Evolutionary conservation across 371 early-diverging fungal species (phyloP), one percentile per base, ranked within the genome.

Genomic region (Mortierella sp.): DNA sequence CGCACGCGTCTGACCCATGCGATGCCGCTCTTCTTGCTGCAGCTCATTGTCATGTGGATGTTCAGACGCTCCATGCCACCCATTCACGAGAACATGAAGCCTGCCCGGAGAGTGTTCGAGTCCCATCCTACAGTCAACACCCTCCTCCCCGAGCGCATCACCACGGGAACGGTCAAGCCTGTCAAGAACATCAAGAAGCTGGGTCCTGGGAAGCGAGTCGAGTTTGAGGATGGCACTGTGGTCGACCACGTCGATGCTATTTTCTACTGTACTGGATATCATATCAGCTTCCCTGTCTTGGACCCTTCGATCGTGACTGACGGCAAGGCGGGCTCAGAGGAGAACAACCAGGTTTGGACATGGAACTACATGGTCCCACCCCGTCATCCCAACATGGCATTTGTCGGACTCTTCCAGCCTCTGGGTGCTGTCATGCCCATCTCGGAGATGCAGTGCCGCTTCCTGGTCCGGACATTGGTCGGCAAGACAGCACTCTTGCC

Each of bases 241-340:
- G 26, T 91, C 5, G 87, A 89, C 5, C 80, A 90, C 31, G 86
- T 94, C 26, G 95, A 95, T 74, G 76, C 76, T 5, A 90, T 95
- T 13, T 85, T 94, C 31, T 93, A 91, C 55, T 93, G 93, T 73
- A 95, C 95, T 2, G 95, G 95, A 0, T 94, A 91, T 77, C 76
- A 83, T 10, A 88, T 88, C 77, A 87, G 90, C 26, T 86, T 90
- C 59, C 88, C 89, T 0, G 92, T 90, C 73, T 79, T 95, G 57
- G 90, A 91, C n/a, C 78, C 82, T 28, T 74, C 78, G n/a, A 82
- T 87, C 44, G 61, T 87, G 2, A 78, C 88, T 28, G 88, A 88
- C 55, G 90, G 90, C 10, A 50, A 80, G 40, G 80, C 80, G 37
- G 78, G 82, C 2, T 73, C 74, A 64, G 67, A 83, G 48, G 82